Base-by-base conservation (phyloP, 768 basidiomycete genomes). In the Mycena vulgaris region DNA sequence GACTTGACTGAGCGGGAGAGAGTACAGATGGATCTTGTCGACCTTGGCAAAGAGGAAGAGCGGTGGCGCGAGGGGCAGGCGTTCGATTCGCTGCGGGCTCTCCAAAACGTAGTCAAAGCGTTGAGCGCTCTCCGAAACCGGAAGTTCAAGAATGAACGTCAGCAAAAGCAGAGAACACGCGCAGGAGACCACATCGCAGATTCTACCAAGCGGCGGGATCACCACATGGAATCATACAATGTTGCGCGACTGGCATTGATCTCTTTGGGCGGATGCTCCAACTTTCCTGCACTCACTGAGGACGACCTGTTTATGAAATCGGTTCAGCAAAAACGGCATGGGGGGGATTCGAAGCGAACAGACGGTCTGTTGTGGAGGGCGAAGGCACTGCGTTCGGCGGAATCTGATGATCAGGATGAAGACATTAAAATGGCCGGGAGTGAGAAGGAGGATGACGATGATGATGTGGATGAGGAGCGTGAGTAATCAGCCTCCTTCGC, bases 201-300 rank as follows among this genome's bases (percentile, higher is more conserved):
- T 4, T 21, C 61, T 2, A 33, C 10, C 25, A 31, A 51, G 25
- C 64, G 42, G 3, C 23, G 25, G 13, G 23, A 58, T 42, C 27
- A 21, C 28, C 53, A 42, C 23, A 57, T 40, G 25, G 35, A 35
- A 19, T 48, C 55, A 16, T 35, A 31, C 25, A 56, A 33, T 23
- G 25, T 30, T 17, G 64, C 64, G 25, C 40, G 53, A 8, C 28
- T 23, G 16, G 64, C 64, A 3, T 28, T 56, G 33, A 47, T 66
- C 13, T 3, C 48, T 23, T n/a, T 66, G 27, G 35, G 10, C 28
- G 55, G 55, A 14, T n/a, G 25, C 6, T 25, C 27, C 21, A 40
- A 3, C 14, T 66, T 66, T 58, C 65, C 65, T 11, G 27, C n/a
- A 23, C 42, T 66, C 16, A 66, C 64, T 28, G 63, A 56, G 14